Evolutionary conservation across 306 rosid species (phyloP).

Genomic region (Dalbergia cultrata): DNA sequence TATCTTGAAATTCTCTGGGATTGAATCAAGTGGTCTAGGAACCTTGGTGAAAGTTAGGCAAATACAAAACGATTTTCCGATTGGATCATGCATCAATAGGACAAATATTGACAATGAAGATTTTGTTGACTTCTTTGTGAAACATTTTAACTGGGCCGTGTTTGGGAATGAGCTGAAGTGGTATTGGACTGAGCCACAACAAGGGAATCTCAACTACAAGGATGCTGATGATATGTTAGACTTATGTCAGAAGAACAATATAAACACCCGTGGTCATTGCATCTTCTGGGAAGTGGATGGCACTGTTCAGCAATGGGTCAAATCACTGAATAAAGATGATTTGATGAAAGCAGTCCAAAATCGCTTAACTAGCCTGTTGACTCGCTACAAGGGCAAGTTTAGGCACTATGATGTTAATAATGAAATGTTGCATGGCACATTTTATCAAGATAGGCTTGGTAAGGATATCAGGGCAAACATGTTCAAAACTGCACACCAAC

Average conservation of each 20-base stretch:
- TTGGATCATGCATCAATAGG: conserved; percentile 87
- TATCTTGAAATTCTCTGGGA: conserved; percentile 75
- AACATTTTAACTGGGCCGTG: conserved; percentile 94
- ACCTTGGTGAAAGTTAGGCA: conserved; percentile 72
- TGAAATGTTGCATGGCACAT: conserved; percentile 93
- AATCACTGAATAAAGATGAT: conserved; percentile 66
- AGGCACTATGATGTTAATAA: conserved; percentile 90
- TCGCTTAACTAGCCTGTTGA: conserved; percentile 69
- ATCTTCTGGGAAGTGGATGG: conserved; percentile 92
- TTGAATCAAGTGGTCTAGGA: conserved; percentile 51
- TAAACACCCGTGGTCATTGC: conserved; percentile 84
- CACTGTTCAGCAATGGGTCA: conserved; percentile 81
- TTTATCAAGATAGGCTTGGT: conserved; percentile 77
- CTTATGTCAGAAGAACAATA: conserved; percentile 70
- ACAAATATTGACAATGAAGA: conserved; percentile 92
- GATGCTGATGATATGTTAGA: conserved; percentile 87
- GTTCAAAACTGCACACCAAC: conserved; percentile 80
- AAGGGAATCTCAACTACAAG: conserved; percentile 79
- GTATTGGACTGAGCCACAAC: conserved; percentile 92
- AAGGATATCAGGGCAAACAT: conserved; percentile 78
- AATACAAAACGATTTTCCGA: conserved; percentile 71
- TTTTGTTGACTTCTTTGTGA: conserved; percentile 72
- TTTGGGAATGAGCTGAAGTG: conserved; percentile 97
- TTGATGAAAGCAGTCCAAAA: conserved; percentile 74
- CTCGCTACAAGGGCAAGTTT: conserved; percentile 85